Percentiles rank a stretch among this genome's conserved stretches.
Conservation (phyloP, 805 yeast genomes). For the Kregervanrija fluxuum region DNA sequence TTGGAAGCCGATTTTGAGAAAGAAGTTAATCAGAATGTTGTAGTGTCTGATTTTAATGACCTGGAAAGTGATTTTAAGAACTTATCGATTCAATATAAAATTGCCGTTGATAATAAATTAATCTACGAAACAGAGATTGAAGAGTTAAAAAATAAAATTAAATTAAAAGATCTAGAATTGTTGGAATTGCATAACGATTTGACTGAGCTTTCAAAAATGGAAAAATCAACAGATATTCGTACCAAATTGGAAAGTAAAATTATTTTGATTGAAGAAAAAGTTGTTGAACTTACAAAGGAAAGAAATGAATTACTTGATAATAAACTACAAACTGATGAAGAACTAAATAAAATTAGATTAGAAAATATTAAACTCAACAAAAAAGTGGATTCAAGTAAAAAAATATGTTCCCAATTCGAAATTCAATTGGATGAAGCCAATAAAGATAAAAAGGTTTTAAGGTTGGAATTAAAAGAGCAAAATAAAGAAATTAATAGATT, state of each 20-base stretch:
- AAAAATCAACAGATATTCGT: not conserved
- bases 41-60: conserved; percentile 11
- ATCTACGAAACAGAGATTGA: conserved; percentile 5
- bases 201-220: not conserved
- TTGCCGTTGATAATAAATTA: conserved; percentile 18
- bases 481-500: conserved; percentile 12
- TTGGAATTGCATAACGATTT: conserved; percentile 1
- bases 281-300: conserved; percentile 1
- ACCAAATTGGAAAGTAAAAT: conserved; percentile 1
- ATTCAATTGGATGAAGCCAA: not conserved
- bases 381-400: conserved; percentile 3
- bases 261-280: not conserved
- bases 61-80: conserved; percentile 33
- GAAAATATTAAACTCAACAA: not conserved
- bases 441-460: not conserved
- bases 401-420: conserved; percentile 13
- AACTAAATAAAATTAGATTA: not conserved
- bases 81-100: conserved; percentile 29
- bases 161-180: conserved; percentile 10
- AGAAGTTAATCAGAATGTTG: conserved; percentile 8
- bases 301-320: conserved; percentile 1
- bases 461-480: conserved; percentile 8
- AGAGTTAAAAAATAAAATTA: conserved; percentile 11
- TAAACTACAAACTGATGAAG: conserved; percentile 1
- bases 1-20: conserved; percentile 6